phyloP scores from a whole-genome alignment of 139 green algal species.

The Coelastrella sp. region DNA sequence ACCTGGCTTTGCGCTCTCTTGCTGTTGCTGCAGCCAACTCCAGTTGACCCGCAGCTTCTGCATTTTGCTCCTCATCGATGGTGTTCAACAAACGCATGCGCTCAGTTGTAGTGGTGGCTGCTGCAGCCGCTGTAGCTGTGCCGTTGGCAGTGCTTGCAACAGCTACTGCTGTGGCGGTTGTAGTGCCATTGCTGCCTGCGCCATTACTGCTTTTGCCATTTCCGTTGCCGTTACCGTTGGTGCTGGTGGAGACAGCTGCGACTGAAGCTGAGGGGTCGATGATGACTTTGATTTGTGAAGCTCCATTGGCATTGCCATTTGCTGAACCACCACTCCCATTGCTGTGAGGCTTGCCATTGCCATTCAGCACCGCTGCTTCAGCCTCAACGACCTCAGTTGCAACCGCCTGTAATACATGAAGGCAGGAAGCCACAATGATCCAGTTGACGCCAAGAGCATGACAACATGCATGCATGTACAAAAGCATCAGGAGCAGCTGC shows the following conservation, averaged over 20 bases:
- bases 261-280: neutral
- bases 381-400: constrained; percentile 36
- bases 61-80: constrained; percentile 68
- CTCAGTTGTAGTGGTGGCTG: constrained; percentile 3
- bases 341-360: constrained; percentile 49
- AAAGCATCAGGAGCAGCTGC: neutral
- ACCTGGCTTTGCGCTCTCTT: constrained; percentile 3
- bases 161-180: neutral
- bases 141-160: neutral
- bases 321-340: constrained; percentile 40
- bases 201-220: constrained; percentile 47
- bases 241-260: neutral
- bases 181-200: constrained; percentile 34
- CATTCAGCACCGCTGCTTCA: constrained; percentile 9
- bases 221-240: constrained; percentile 49
- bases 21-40: constrained; percentile 61
- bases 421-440: no score
- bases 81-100: constrained; percentile 46
- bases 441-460: neutral
- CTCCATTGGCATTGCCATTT: constrained; percentile 54
- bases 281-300: constrained; percentile 31
- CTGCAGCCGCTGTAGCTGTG: constrained; percentile 12
- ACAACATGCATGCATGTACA: neutral
- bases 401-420: constrained; percentile 12
- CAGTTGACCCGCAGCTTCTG: constrained; percentile 70